Evolutionary conservation across 371 early-diverging fungal species (phyloP).

Genomic region (Lichtheimia corymbifera): DNA sequence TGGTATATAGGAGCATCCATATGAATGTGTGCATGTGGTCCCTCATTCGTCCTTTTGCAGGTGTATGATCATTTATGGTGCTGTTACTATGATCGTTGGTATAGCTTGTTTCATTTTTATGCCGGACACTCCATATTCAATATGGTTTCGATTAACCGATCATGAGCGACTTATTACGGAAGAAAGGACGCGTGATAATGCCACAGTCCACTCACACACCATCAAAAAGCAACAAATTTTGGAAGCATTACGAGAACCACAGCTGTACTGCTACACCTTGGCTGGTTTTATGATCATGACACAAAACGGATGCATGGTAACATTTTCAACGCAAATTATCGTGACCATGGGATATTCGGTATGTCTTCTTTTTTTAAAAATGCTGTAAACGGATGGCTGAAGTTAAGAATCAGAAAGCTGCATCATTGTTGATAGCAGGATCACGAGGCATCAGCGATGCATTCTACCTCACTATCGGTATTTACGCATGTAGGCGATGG

Average conservation of each 20-base stretch:
- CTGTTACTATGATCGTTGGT: conserved; percentile 24
- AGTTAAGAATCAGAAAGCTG: background rate
- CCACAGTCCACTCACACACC: conserved; percentile 1
- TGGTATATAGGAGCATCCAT: background rate
- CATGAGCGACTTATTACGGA: conserved; percentile 32
- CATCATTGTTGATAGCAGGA: background rate
- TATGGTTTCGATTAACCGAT: conserved; percentile 23
- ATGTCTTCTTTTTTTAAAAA: conserved; percentile 1
- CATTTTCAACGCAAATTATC: conserved; percentile 30
- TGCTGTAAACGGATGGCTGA: background rate
- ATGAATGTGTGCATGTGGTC: background rate
- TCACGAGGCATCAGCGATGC: background rate
- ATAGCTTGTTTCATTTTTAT: conserved; percentile 32
- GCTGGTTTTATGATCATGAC: conserved; percentile 23
- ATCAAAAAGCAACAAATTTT: conserved; percentile 28
- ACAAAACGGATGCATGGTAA: conserved; percentile 31
- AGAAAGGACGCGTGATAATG: conserved; percentile 34
- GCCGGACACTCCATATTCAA: conserved; percentile 33
- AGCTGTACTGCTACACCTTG: conserved; percentile 30
- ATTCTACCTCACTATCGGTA: background rate
- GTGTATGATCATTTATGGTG: conserved; percentile 25
- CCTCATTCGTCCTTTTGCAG: background rate
- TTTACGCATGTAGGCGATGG: background rate
- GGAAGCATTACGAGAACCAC: conserved; percentile 31
- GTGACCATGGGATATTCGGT: conserved; percentile 35